phyloP scores from a whole-genome alignment of 2,329 filamentous ascomycete species.

The Atkinsonella texensis region DNA sequence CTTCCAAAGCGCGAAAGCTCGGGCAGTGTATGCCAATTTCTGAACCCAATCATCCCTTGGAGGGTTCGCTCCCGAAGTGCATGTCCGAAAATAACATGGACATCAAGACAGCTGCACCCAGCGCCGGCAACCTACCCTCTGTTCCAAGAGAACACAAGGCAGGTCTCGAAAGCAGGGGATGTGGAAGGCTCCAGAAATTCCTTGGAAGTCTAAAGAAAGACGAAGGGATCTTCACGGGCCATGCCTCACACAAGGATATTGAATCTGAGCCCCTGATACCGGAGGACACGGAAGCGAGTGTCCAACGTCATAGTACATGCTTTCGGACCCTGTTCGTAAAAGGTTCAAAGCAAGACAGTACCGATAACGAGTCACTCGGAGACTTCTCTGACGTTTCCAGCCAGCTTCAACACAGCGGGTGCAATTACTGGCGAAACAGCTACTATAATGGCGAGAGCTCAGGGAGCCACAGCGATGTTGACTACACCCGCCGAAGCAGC shows the following conservation, averaged over 20 bases:
- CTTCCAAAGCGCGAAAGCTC: background rate
- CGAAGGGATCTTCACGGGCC: background rate
- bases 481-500: background rate
- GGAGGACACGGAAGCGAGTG: constrained; percentile 21
- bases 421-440: background rate
- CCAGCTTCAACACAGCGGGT: constrained; percentile 13
- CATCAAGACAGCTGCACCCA: background rate
- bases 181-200: constrained; percentile 7
- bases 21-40: background rate
- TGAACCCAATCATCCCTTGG: background rate
- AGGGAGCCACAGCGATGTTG: constrained; percentile 3
- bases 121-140: background rate
- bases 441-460: background rate
- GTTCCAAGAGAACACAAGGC: background rate
- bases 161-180: constrained; percentile 2
- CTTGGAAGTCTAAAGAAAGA: background rate
- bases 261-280: constrained; percentile 24
- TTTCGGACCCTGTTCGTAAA: constrained; percentile 24
- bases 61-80: background rate
- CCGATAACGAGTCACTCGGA: constrained; percentile 35
- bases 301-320: constrained; percentile 22
- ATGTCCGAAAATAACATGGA: background rate
- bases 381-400: constrained; percentile 39
- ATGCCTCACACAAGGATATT: constrained; percentile 5
- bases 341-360: constrained; percentile 24